Evolutionary conservation across 148 eudicot species (phyloP).

Genomic region (Rhododendron vialii): DNA sequence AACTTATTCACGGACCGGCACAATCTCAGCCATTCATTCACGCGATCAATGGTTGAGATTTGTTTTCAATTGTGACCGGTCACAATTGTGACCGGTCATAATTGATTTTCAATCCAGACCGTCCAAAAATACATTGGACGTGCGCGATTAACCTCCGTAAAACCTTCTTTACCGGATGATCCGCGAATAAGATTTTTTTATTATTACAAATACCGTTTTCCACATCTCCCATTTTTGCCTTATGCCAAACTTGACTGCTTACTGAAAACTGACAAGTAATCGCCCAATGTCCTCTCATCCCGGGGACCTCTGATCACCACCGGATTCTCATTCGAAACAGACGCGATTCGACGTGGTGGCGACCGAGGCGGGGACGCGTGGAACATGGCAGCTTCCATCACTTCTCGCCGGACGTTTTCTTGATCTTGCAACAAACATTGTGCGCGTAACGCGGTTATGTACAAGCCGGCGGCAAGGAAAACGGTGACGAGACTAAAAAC

Average conservation of each 20-base stretch:
- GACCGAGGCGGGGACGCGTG: slow-evolving; percentile 63
- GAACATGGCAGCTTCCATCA: slow-evolving; percentile 38
- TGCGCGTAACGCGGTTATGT: slow-evolving; percentile 50
- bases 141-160: no score
- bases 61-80: no score
- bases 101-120: no score
- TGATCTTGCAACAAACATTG: slow-evolving; percentile 48
- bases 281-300: slow-evolving; percentile 10
- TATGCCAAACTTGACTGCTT: background rate
- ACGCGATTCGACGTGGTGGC: slow-evolving; percentile 20
- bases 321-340: slow-evolving; percentile 22
- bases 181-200: no score
- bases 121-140: no score
- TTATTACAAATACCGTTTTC: background rate
- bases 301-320: slow-evolving; percentile 17
- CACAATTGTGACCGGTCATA: no score
- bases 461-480: slow-evolving; percentile 63
- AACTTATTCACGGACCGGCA: no score
- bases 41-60: no score
- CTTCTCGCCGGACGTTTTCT: slow-evolving; percentile 36
- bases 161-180: no score
- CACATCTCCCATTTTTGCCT: background rate
- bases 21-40: no score
- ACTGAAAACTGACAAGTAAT: background rate
- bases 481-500: slow-evolving; percentile 60